Evolutionary conservation across 2,329 filamentous ascomycete genomes (phyloP), one percentile per base, ranked within the genome.

Genomic region (Coniella vitis): DNA sequence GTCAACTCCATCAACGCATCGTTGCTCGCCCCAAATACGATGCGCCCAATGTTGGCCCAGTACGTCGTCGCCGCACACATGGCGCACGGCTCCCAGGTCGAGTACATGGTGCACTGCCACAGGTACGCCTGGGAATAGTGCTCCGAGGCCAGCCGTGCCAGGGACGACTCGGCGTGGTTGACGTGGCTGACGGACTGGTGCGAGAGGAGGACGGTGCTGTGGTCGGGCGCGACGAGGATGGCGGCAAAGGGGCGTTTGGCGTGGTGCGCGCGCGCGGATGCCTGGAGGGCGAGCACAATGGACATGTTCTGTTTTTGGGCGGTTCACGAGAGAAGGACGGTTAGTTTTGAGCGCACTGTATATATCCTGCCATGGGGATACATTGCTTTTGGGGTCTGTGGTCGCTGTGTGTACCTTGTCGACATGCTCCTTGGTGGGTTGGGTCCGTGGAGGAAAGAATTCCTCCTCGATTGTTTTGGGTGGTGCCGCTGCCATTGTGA

Each of bases 31-130:
- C 70, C 69, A 55, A 75, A 78, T 4, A 77, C 65, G 32, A 78
- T 59, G 3, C 74, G 63, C 5, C 74, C 75, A 48, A 78, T 76
- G 55, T 75, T 70, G 35, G 73, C 72, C 74, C 74, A 77, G 50
- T 59, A 61, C 5, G 58, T 51, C 13, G 57, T 60, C 17, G 55
- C 57, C 47, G 64, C 63, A 55, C 73, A 78, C 74, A 78, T 77
- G 17, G 71, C 73, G 52, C 75, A 78, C 2, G 74, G 74, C 58
- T 78, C 75, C 74, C 75, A 77, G 10, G 74, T 77, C 19, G 68
- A 71, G 40, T 75, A 69, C 35, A 77, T 58, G 0, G 73, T 76
- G 55, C 73, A 77, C 21, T 13, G 36, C 61, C 69, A 71, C 2
- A 78, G 65, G 55, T 71, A 78, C 13, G 66, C 63, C 52, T 71